Base-by-base conservation (phyloP, 2,329 filamentous ascomycete genomes). In the Alternaria sp. region DNA sequence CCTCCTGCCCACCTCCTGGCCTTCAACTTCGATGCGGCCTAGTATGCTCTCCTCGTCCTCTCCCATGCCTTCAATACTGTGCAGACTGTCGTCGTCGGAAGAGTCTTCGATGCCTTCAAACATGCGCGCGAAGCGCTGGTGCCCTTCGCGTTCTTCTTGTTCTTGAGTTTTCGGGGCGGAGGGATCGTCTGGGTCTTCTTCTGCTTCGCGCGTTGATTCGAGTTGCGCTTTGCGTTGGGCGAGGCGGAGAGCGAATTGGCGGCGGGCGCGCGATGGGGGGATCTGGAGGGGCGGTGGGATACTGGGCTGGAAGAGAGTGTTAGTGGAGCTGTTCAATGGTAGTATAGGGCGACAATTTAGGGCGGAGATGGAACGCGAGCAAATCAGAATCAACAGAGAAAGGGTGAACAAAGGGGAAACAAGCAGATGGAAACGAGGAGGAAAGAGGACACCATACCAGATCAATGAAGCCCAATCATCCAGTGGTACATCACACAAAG, bases 231-330 rank as follows among this genome's bases (percentile, higher is more conserved):
- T 81, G 45, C 79, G 92, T 88, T 74, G 79, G 3, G 83, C 83
- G 13, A 98, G 86, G 12, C 94, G 89, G 12, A 92, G 92, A n/a
- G 93, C 94, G n/a, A 98, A 87, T 79, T 97, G 93, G 59, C 93
- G 86, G 54, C 95, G 89, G 8, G 95, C 95, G 56, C 95, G 89
- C 8, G 93, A 96, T 3, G 95, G 94, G 1, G 92, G 90, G 36
- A 95, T 89, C 77, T 95, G 96, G 74, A 97, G 88, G 86, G 72
- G 71, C 86, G 88, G 50, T 86, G 73, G 68, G n/a, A 68, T 57
- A 25, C 66, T 69, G 26, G 66, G 56, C 70, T 71, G 25, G 6
- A 21, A 40, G 43, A 0, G n/a, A 23, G 25, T 36, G 55, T 67
- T 57, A 69, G 65, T 51, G 87, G 44, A 87, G 30, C 36, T 55